Conservation (phyloP, 257 asterid species). For the Rauvolfia tetraphylla region DNA sequence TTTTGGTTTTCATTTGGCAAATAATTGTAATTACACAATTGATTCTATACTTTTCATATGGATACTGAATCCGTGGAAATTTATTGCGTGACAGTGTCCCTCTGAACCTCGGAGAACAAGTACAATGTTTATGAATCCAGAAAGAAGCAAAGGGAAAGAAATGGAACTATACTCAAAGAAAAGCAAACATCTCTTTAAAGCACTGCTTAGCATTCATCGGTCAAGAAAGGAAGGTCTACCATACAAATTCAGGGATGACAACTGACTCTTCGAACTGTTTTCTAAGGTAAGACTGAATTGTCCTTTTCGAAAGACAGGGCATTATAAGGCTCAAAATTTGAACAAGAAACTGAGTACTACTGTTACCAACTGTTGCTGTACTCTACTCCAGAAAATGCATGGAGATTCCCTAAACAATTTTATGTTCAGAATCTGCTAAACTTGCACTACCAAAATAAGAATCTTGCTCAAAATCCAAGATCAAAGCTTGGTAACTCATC, state of each 20-base stretch:
- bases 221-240: conserved; percentile 38
- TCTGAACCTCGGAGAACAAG: conserved; percentile 50
- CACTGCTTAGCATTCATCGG: conserved; percentile 47
- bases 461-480: conserved; percentile 58
- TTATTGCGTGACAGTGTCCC: conserved; percentile 41
- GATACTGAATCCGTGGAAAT: background rate
- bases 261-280: conserved; percentile 13
- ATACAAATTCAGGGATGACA: conserved; percentile 29
- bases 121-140: conserved; percentile 28
- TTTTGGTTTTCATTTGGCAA: background rate
- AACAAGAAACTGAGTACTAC: background rate
- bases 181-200: conserved; percentile 56
- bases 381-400: background rate
- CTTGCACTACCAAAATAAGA: background rate
- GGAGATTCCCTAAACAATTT: background rate
- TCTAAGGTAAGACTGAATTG: background rate
- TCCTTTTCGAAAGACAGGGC: background rate
- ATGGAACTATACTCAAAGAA: conserved; percentile 40
- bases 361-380: background rate
- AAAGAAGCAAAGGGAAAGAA: conserved; percentile 37
- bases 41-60: background rate
- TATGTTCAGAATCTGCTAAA: background rate
- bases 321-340: background rate
- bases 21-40: background rate
- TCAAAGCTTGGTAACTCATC: conserved; percentile 66